These are phyloP conservation scores for Yarrowia sp. DNA, from an alignment of 805 yeast species.

Conservation along the genomic window DNA sequence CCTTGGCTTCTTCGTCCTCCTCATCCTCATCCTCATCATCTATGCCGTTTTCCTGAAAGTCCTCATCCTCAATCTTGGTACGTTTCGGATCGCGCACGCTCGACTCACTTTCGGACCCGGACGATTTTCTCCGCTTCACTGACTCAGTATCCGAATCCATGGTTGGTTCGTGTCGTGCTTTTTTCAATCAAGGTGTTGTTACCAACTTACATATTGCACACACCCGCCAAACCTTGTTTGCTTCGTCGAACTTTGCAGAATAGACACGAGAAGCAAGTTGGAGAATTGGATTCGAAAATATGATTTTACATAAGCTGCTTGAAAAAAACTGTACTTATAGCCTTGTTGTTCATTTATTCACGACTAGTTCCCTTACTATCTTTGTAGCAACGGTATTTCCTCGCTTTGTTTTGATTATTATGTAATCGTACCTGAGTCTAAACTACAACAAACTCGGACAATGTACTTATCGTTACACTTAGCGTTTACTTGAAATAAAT, in stretches of 20 bases:
- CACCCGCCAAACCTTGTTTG: neutral
- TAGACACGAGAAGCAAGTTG: neutral
- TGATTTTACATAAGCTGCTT: neutral
- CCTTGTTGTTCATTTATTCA: no score
- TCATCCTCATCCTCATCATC: conserved; percentile 31
- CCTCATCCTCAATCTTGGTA: conserved; percentile 35
- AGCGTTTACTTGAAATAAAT: neutral
- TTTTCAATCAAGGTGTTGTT: conserved; percentile 7
- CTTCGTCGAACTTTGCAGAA: neutral
- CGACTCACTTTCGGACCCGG: conserved; percentile 23
- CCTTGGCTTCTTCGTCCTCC: conserved; percentile 30
- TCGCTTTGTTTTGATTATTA: no score
- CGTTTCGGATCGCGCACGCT: conserved; percentile 22
- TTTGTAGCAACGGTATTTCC: no score
- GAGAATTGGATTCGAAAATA: no score
- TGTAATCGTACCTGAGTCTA: no score
- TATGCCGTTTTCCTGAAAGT: conserved; percentile 32
- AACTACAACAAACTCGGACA: no score
- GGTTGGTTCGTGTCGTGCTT: conserved; percentile 14
- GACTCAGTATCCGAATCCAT: conserved; percentile 26
- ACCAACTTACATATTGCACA: conserved; percentile 1
- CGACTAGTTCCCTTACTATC: no score
- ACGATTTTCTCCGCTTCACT: conserved; percentile 22
- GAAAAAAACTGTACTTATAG: no score
- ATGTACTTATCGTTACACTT: no score